phyloP scores from a whole-genome alignment of 2,329 filamentous ascomycete species.

The Cryphonectria nitschkei region DNA sequence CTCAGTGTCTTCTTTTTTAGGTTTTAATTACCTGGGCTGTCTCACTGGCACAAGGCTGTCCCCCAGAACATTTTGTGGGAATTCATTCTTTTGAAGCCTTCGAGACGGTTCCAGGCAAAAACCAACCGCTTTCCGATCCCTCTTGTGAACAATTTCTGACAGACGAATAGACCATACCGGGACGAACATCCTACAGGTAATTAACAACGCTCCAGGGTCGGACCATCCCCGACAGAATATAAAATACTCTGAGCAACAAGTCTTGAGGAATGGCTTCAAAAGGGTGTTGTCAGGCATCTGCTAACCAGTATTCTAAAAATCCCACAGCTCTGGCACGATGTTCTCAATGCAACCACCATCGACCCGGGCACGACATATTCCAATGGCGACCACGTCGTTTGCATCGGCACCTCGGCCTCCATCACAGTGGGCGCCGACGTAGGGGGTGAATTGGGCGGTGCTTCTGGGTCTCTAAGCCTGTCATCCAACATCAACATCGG shows the following conservation, averaged over 20 bases:
- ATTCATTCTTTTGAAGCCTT: no score
- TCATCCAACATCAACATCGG: background rate
- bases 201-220: background rate
- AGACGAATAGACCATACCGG: background rate
- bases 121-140: background rate
- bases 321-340: conserved; percentile 2
- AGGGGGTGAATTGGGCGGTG: background rate
- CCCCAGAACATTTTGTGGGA: no score
- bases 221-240: background rate
- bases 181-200: conserved; percentile 1
- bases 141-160: background rate
- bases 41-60: no score
- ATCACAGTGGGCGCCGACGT: background rate
- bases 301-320: background rate
- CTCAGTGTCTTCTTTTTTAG: no score
- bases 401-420: conserved; percentile 7
- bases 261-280: background rate
- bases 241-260: background rate
- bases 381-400: conserved; percentile 9
- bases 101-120: background rate
- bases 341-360: conserved; percentile 3
- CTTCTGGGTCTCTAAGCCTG: conserved; percentile 1
- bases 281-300: background rate
- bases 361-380: background rate
- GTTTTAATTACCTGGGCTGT: no score